Conservation (phyloP, 2,329 filamentous ascomycete genomes). For the Fusarium temperatum region DNA sequence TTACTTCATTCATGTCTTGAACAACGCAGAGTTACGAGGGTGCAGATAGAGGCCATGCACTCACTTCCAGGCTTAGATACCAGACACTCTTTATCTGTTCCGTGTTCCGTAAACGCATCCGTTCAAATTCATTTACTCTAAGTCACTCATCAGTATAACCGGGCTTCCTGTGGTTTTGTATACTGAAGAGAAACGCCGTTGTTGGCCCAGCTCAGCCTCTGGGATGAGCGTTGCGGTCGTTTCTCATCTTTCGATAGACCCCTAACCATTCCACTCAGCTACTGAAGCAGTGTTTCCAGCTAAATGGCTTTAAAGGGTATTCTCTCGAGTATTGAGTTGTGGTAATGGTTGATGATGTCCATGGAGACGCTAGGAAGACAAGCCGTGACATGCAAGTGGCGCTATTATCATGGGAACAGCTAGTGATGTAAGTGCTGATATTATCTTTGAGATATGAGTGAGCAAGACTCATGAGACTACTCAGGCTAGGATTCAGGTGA, state of each 20-base stretch:
- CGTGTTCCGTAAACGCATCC: no score
- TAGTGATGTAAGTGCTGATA: neutral
- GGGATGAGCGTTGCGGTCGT: neutral
- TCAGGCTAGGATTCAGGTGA: neutral
- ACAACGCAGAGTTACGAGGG: neutral
- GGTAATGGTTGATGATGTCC: neutral
- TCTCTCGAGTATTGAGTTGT: neutral
- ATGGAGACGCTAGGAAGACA: neutral
- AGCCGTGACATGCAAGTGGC: neutral
- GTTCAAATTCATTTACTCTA: no score
- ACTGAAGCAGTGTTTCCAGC: rapidly evolving
- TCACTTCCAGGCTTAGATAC: neutral
- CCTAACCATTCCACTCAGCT: neutral
- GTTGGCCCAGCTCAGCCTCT: neutral
- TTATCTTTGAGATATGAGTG: neutral
- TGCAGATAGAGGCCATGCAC: neutral
- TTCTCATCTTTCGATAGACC: no score
- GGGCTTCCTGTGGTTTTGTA: neutral
- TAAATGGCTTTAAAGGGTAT: neutral
- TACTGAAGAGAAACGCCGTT: no score
- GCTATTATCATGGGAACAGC: neutral
- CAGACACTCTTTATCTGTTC: neutral
- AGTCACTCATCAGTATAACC: neutral
- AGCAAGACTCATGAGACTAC: neutral
- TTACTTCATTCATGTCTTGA: no score